These are phyloP conservation scores for Phytopythium mirpurense DNA, from an alignment of 352 stramenopile genomes.

Conservation along the genomic window DNA sequence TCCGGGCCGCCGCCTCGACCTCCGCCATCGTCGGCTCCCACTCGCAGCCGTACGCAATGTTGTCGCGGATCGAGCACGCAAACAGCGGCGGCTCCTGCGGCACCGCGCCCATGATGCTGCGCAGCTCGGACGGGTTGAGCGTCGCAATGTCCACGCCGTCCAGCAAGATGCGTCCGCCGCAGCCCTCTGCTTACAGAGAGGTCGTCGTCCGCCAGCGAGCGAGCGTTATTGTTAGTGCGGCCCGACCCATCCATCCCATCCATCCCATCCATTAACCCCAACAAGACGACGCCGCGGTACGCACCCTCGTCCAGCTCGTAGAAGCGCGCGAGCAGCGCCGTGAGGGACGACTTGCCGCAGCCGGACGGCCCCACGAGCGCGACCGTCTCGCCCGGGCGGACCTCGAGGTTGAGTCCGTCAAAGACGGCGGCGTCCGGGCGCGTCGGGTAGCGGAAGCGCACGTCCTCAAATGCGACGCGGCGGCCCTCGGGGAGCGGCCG, in stretches of 20 bases:
- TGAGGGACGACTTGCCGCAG: slow-evolving; percentile 73
- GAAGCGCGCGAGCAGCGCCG: slow-evolving; percentile 65
- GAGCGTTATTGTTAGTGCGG: no score
- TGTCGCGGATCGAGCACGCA: slow-evolving; percentile 67
- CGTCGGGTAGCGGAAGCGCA: slow-evolving; percentile 70
- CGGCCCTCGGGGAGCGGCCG: slow-evolving; percentile 20
- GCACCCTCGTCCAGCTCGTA: slow-evolving; percentile 53
- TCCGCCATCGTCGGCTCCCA: slow-evolving; percentile 45
- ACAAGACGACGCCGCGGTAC: no score
- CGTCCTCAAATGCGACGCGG: slow-evolving; percentile 77
- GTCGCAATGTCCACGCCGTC: slow-evolving; percentile 56
- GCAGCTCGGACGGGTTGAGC: slow-evolving; percentile 45
- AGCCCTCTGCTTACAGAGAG: slow-evolving; percentile 17
- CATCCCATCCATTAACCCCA: no score
- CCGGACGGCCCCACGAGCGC: slow-evolving; percentile 69
- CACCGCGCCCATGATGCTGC: slow-evolving; percentile 61
- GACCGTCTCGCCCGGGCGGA: slow-evolving; percentile 61
- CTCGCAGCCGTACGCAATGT: slow-evolving; percentile 69
- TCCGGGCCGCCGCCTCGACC: slow-evolving; percentile 54
- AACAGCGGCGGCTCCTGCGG: slow-evolving; percentile 72
- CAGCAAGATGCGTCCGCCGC: slow-evolving; percentile 44
- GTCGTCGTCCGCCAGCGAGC: no score
- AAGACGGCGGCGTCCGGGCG: slow-evolving; percentile 54
- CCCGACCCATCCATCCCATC: no score
- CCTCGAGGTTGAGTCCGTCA: slow-evolving; percentile 39